phyloP scores from a whole-genome alignment of 768 basidiomycete genomes.

The Dioszegia aurantiaca region DNA sequence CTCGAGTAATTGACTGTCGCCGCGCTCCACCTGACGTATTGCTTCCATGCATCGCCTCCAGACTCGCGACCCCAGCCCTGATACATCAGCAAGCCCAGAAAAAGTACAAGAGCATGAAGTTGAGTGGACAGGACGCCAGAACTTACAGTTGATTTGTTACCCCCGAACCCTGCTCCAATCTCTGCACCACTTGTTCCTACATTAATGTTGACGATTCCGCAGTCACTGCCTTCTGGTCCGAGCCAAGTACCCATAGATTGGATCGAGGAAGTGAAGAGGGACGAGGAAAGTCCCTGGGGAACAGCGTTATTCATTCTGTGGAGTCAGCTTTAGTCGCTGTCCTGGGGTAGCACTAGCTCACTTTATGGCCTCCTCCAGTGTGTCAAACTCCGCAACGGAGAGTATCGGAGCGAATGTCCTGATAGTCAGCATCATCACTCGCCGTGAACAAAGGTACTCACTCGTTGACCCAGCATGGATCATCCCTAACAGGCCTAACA shows the following conservation, averaged over 20 bases:
- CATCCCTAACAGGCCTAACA: constrained; percentile 33
- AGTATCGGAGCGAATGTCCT: constrained; percentile 78
- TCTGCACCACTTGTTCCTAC: constrained; percentile 69
- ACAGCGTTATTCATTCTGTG: constrained; percentile 43
- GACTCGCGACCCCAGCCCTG: constrained; percentile 78
- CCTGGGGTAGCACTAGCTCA: constrained; percentile 42
- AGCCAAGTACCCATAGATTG: constrained; percentile 86
- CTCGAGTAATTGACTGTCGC: constrained; percentile 92
- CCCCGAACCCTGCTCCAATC: constrained; percentile 86
- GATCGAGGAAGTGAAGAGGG: constrained; percentile 80
- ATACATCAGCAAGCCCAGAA: no score
- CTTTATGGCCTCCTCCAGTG: constrained; percentile 57
- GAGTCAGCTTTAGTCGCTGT: background rate
- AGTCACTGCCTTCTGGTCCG: constrained; percentile 80
- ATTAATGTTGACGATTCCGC: constrained; percentile 81
- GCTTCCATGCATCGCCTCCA: constrained; percentile 98
- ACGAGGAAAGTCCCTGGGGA: constrained; percentile 46
- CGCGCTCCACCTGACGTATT: constrained; percentile 72
- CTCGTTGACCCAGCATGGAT: constrained; percentile 36
- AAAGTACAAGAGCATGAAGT: no score
- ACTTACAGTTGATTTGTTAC: constrained; percentile 44
- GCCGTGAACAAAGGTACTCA: background rate
- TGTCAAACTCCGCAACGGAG: constrained; percentile 78
- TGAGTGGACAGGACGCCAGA: background rate
- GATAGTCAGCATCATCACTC: constrained; percentile 18